These are phyloP conservation scores for Nyctanthes arbortristis DNA, from an alignment of 257 asterid genomes.

Conservation along the genomic window DNA sequence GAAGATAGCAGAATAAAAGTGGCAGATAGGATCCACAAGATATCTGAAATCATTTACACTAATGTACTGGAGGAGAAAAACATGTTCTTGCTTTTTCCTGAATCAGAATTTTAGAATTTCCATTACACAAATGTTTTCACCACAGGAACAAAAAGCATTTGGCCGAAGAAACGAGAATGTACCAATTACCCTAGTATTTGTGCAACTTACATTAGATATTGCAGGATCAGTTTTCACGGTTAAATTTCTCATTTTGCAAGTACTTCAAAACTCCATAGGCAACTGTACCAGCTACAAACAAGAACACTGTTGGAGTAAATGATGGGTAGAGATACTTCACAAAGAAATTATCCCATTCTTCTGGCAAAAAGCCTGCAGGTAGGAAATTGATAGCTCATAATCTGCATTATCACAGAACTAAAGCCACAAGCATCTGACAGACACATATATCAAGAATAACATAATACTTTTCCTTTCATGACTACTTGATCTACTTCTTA, in stretches of 20 bases:
- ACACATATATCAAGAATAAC: neutral
- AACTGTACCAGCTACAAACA: slow-evolving; percentile 87
- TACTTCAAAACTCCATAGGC: slow-evolving; percentile 77
- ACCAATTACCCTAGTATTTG: neutral
- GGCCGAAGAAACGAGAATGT: slow-evolving; percentile 4
- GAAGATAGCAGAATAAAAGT: neutral
- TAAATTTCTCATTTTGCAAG: slow-evolving; percentile 64
- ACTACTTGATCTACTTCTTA: neutral
- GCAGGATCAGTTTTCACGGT: slow-evolving; percentile 37
- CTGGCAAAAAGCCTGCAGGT: slow-evolving; percentile 86
- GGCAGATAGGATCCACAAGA: neutral
- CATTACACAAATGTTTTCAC: neutral
- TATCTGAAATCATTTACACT: neutral
- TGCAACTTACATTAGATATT: slow-evolving; percentile 12
- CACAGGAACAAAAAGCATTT: neutral
- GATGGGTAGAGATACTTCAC: slow-evolving; percentile 87
- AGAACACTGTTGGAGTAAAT: slow-evolving; percentile 89
- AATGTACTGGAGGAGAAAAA: neutral
- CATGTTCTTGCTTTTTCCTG: neutral
- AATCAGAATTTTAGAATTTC: neutral
- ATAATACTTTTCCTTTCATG: neutral
- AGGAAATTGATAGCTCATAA: neutral
- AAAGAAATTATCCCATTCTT: slow-evolving; percentile 74
- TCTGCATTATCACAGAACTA: neutral
- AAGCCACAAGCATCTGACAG: neutral